phyloP scores from a whole-genome alignment of 2,329 filamentous ascomycete genomes.

The Acephala macrosclerotiorum region DNA sequence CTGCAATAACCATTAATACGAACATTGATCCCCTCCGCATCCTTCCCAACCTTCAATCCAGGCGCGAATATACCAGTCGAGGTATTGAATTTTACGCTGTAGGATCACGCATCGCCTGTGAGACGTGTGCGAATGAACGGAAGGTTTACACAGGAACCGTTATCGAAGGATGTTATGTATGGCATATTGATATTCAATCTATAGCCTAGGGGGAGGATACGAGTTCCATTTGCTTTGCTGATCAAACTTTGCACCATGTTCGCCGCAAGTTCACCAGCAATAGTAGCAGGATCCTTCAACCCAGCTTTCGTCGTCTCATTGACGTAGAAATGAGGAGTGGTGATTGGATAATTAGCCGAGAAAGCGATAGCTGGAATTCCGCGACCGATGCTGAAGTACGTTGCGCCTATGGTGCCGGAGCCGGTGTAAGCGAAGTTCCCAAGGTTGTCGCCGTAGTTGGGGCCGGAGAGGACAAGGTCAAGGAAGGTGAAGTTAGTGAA shows the following conservation, averaged over 20 bases:
- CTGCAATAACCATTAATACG: slow-evolving; percentile 60
- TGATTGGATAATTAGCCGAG: slow-evolving; percentile 51
- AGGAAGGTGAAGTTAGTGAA: slow-evolving; percentile 56
- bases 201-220: slow-evolving; percentile 56
- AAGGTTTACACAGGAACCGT: slow-evolving; percentile 50
- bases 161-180: slow-evolving; percentile 47
- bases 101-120: slow-evolving; percentile 56
- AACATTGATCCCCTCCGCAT: slow-evolving; percentile 52
- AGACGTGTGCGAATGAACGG: slow-evolving; percentile 55
- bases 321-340: slow-evolving; percentile 53
- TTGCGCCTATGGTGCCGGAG: slow-evolving; percentile 58
- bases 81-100: slow-evolving; percentile 53
- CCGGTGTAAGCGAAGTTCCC: slow-evolving; percentile 62
- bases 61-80: slow-evolving; percentile 50
- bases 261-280: slow-evolving; percentile 51
- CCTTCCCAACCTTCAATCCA: slow-evolving; percentile 45
- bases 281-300: slow-evolving; percentile 50
- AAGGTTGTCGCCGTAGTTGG: slow-evolving; percentile 62
- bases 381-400: slow-evolving; percentile 56
- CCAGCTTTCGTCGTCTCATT: slow-evolving; percentile 47
- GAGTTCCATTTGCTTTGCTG: slow-evolving; percentile 34
- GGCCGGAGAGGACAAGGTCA: slow-evolving; percentile 61
- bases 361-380: slow-evolving; percentile 59
- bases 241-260: slow-evolving; percentile 53
- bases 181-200: slow-evolving; percentile 61